A percentile compares a stretch with the other conserved stretches of the same genome.
Conservation (phyloP, 129 eudicot genomes). For the Chrysanthemum lavandulifolium region DNA sequence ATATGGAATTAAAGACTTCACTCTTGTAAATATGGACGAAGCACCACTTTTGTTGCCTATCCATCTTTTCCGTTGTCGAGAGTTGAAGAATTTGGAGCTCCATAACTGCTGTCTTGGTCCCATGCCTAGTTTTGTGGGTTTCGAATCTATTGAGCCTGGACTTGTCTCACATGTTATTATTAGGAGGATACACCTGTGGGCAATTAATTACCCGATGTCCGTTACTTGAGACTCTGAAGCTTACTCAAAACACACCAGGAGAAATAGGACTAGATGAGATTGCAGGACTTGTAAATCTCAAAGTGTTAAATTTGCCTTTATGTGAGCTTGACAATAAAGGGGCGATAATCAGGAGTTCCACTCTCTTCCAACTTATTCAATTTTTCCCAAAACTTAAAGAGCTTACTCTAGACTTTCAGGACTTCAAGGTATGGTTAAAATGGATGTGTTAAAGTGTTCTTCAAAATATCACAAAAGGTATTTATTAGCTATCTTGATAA, state of each 20-base stretch:
- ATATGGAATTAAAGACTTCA: conserved; percentile 8
- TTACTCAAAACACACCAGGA: background rate
- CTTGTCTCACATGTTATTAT: background rate
- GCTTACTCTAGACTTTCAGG: background rate
- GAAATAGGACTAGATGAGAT: background rate
- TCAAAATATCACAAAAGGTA: too few relatives aligned
- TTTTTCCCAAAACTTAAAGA: conserved; percentile 17
- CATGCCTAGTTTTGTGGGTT: background rate
- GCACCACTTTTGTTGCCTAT: background rate
- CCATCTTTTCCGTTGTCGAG: conserved; percentile 16
- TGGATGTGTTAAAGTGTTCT: too few relatives aligned
- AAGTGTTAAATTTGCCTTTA: conserved; percentile 8
- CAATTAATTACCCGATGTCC: conserved; percentile 5
- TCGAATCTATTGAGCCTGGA: conserved; percentile 19
- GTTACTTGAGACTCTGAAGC: conserved; percentile 10
- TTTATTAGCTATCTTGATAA: too few relatives aligned
- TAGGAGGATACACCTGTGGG: background rate
- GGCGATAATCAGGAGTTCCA: background rate
- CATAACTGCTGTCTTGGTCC: background rate
- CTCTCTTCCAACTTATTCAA: conserved; percentile 3
- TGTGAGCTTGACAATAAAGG: background rate
- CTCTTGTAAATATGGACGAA: background rate
- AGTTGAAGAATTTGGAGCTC: conserved; percentile 16
- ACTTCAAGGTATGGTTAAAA: too few relatives aligned
- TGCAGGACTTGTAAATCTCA: conserved; percentile 13